Base-by-base conservation (phyloP, 106 monocot genomes). In the Phalaenopsis equestris region DNA sequence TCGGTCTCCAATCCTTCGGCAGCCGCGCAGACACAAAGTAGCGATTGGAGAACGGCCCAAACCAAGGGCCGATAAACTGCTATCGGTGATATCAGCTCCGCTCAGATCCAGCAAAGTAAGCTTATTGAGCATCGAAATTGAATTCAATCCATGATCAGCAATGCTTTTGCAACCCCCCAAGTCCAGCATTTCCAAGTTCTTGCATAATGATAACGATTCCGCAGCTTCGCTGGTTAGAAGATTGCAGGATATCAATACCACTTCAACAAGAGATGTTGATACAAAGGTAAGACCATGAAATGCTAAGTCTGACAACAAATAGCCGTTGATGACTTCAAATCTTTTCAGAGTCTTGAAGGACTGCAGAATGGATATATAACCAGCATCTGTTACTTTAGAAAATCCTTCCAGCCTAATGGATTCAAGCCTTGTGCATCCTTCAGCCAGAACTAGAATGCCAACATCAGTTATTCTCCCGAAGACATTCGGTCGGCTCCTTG, bases 381-480 rank as follows among this genome's bases (percentile, higher is more conserved):
- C 93, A 38, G 93, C 93, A 96, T 96, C 96, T 10, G 91, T 96
- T 76, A 96, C 91, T 82, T 77, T 94, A 17, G 91, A 88, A 79
- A 96, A 96, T n/a, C 96, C 89, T 76, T 82, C 87, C 72, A 94
- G 83, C 84, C 89, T 90, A 39, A 96, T 70, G 10, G 85, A 86
- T 84, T 91, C 85, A 42, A 96, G 90, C 41, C 74, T 81, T 48
- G 74, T 82, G 58, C 87, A 96, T 41, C 83, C 81, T 36, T 94
- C 96, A 19, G 90, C 87, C 12, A 94, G 83, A 41, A 92, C 39
- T 9, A 94, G 81, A 9, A 94, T 82, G 42, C 91, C 96, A 75
- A 93, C 56, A 86, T 96, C 96, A 56, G 87, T 92, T 48, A 93
- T 87, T 77, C 88, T 79, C 86, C 45, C 88, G 55, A 96, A 96